Base-by-base conservation (phyloP, 208 protist genomes). In the Wallacemonas sp. region DNA sequence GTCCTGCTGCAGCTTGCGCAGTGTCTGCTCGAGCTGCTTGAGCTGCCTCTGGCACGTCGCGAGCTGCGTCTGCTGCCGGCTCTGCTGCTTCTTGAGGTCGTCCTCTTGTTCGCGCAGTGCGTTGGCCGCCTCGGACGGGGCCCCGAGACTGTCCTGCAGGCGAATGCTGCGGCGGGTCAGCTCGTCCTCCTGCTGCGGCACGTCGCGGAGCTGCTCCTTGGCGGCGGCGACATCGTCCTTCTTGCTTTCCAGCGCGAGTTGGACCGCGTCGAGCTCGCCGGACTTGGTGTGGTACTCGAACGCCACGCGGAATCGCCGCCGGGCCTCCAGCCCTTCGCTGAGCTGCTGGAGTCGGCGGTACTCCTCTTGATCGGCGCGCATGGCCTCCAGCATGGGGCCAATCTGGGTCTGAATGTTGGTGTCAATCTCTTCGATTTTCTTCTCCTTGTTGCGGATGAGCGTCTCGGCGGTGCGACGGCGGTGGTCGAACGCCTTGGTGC, bases 401-500 rank as follows among this genome's bases (percentile, higher is more conserved):
- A 97, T 95, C 45, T 97, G 84, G 7, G 62, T 78, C 57, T 92
- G 74, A 54, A 97, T 89, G 61, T 98, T 97, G 38, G 65, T 77
- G 29, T 98, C 76, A 57, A 99, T 99, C 70, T 99, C 97, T 25
- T 98, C 77, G n/a, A 99, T 82, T 74, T 99, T 99, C 28, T 91
- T 87, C 57, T 99, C 92, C 83, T 99, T 99, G 76, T 99, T 98
- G 23, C 97, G 91, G 38, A 99, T 99, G 0, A 98, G 99, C 63
- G 92, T 93, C 61, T 98, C 75, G 2, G 99, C 97, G 16, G 86
- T 85, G 52, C 84, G 82, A 61, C 99, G 99, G 75, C 99, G 99
- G 25, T 83, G 89, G 62, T 99, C 99, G 79, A 98, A 99, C 70
- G 99, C 99, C 55, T 97, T 88, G 18, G 99, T 99, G 48, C 99